Evolutionary conservation across 2,329 filamentous ascomycete genomes (phyloP), one percentile per base, ranked within the genome.

Genomic region (Dactylellina leptospora): DNA sequence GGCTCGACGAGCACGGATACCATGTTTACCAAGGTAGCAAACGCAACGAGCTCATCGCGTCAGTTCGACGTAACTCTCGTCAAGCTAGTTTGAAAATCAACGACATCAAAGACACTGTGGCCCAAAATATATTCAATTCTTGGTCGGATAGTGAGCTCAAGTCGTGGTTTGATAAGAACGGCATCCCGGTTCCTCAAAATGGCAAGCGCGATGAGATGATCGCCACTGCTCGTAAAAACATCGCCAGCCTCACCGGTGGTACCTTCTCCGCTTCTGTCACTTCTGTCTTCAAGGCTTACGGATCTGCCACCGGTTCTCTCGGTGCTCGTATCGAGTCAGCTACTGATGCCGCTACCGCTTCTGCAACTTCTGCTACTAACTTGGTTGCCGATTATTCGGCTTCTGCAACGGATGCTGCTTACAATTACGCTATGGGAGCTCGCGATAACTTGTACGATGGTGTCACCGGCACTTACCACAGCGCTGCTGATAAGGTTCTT

Each of bases 81-180:
- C 81, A 93, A 45, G 90, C 91, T 28, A 90, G 88, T 76, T 81
- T 92, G 58, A 88, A 87, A 78, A 79, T 85, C n/a, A 86, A 88
- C 53, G 83, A 86, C 38, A 89, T 91, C 1, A 89, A 92, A 76
- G 83, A 88, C 55, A 89, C 87, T 50, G 82, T 97, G 42, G 91
- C 89, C 74, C 91, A 97, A 77, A 88, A 89, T 77, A 83, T 97
- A 58, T 90, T 97, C 78, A 88, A 96, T 76, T 88, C 90, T 2
- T 99, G 95, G 95, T 88, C 90, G 77, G 93, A 97, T 78, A 88
- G 85, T 77, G 84, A 96, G 80, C 85, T 99, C 79, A 97, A 97
- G 85, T 89, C 91, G 74, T 97, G 95, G 83, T 88, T 88, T 61
- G 93, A 97, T 82, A 91, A 93, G 84, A 95, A 97, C 77, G 87